phyloP scores from a whole-genome alignment of 2,329 filamentous ascomycete genomes.

The Epichloe festucae region DNA sequence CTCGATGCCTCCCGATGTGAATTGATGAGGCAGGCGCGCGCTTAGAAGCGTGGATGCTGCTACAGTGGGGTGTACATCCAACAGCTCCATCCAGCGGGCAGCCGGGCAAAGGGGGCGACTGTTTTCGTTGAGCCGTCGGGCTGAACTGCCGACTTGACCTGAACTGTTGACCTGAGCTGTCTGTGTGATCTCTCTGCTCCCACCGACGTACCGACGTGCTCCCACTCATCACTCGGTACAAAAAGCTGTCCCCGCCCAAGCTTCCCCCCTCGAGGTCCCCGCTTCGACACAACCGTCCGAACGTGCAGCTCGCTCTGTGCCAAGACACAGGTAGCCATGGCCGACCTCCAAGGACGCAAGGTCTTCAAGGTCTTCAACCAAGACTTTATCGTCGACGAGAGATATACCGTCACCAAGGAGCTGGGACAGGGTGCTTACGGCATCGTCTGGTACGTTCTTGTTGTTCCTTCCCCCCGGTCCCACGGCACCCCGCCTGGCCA shows the following conservation, averaged over 20 bases:
- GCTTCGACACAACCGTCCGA: background rate
- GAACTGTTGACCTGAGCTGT: too few species aligned
- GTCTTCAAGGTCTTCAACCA: conserved; percentile 99
- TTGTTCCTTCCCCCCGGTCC: background rate
- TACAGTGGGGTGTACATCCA: too few species aligned
- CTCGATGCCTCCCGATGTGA: too few species aligned
- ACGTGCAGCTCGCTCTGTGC: background rate
- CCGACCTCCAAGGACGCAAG: conserved; percentile 51
- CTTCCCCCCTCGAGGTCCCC: background rate
- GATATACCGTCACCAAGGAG: conserved; percentile 98
- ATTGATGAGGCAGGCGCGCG: conserved; percentile 3
- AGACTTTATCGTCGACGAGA: conserved; percentile 95
- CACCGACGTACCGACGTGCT: too few species aligned
- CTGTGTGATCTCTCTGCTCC: too few species aligned
- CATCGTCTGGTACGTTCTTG: conserved; percentile 71
- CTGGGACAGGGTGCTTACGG: conserved; percentile 95
- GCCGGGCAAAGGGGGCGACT: too few species aligned
- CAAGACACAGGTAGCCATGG: conserved; percentile 17
- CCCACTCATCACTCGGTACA: background rate
- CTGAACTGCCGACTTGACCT: too few species aligned
- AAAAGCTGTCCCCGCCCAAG: conserved; percentile 1
- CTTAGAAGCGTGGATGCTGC: conserved; percentile 1
- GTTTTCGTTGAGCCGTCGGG: too few species aligned
- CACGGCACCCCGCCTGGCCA: background rate
- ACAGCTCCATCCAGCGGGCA: background rate